Evolutionary conservation across 257 asterid genomes (phyloP).

Genomic region (Paraleonurus japonicus): DNA sequence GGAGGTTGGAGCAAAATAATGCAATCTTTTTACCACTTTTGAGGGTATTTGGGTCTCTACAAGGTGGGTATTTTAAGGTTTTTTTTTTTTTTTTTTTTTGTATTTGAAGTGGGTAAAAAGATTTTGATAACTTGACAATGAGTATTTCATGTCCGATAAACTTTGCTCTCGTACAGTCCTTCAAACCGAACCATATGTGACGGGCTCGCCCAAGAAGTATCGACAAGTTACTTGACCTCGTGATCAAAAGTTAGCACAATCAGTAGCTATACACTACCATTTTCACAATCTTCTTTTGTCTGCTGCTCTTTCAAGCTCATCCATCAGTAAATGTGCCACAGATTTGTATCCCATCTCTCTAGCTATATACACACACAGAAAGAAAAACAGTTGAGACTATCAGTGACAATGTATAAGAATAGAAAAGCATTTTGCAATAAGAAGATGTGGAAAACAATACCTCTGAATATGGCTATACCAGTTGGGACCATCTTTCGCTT

Average conservation of each 20-base stretch:
- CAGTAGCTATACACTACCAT: too few relatives aligned
- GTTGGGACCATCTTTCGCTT: conserved; percentile 75
- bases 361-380: conserved; percentile 31
- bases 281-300: conserved; percentile 26
- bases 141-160: too few relatives aligned
- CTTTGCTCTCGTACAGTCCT: too few relatives aligned
- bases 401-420: not conserved
- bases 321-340: conserved; percentile 82
- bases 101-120: too few relatives aligned
- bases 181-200: too few relatives aligned
- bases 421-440: conserved; percentile 1
- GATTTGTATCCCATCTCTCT: conserved; percentile 80
- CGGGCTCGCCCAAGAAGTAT: not conserved
- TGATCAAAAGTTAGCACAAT: not conserved
- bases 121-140: too few relatives aligned
- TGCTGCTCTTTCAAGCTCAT: conserved; percentile 49
- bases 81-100: too few relatives aligned
- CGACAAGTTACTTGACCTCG: not conserved
- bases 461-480: conserved; percentile 74
- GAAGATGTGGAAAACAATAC: conserved; percentile 31
- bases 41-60: too few relatives aligned
- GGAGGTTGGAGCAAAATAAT: too few relatives aligned
- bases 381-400: not conserved
- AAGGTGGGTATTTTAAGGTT: too few relatives aligned
- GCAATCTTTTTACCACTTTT: too few relatives aligned